Evolutionary conservation across 768 basidiomycete species (phyloP).

Genomic region (Psilocybe tampanensis): DNA sequence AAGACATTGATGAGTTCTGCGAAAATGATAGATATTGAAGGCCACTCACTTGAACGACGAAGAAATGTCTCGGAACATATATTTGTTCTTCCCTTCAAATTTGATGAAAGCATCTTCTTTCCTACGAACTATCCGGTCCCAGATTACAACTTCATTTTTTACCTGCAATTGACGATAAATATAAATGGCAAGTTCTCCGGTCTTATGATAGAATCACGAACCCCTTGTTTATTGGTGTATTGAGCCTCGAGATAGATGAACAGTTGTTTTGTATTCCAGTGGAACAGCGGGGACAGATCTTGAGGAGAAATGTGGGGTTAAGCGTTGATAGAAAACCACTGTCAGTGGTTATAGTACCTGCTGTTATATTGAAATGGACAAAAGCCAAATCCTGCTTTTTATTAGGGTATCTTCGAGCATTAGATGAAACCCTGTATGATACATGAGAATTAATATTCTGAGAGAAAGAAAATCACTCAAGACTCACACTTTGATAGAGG

Average conservation of each 20-base stretch:
- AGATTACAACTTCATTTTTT: conserved; percentile 71
- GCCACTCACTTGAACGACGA: conserved; percentile 71
- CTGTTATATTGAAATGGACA: conserved; percentile 78
- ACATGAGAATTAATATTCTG: neutral
- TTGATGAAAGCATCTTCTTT: conserved; percentile 74
- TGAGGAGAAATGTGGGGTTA: neutral
- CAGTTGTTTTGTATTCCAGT: conserved; percentile 97
- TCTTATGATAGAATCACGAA: conserved; percentile 37
- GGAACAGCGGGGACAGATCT: conserved; percentile 85
- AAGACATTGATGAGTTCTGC: conserved; percentile 2
- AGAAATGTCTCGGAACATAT: conserved; percentile 76
- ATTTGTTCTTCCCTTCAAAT: conserved; percentile 76
- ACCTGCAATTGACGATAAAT: conserved; percentile 15
- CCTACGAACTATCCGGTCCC: conserved; percentile 90
- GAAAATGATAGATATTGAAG: neutral
- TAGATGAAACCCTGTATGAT: conserved; percentile 34
- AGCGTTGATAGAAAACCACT: neutral
- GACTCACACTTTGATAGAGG: conserved; percentile 78
- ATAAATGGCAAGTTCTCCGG: neutral
- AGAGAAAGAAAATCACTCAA: neutral
- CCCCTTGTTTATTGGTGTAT: conserved; percentile 73
- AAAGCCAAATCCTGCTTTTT: conserved; percentile 78
- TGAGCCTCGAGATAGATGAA: conserved; percentile 88
- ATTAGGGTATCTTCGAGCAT: conserved; percentile 55
- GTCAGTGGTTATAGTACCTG: conserved; percentile 50